Conservation (phyloP, 306 rosid species). For the Sphenostylis stenocarpa region DNA sequence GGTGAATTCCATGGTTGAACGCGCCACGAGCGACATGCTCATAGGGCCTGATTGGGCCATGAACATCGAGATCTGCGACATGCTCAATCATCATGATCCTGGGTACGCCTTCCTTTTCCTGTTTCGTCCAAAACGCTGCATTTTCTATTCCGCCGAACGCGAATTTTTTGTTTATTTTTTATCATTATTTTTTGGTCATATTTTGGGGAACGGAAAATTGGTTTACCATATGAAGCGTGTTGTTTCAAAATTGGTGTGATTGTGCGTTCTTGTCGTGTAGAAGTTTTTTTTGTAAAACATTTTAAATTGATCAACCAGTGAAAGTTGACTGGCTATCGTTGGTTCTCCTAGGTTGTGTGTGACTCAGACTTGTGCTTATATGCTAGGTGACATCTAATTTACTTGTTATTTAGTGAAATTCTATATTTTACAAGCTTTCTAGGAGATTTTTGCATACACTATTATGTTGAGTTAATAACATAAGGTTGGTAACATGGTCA, state of each 20-base stretch:
- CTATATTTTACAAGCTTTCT: background rate
- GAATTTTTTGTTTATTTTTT: background rate
- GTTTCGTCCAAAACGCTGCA: background rate
- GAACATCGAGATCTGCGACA: conserved; percentile 98
- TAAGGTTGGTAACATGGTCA: background rate
- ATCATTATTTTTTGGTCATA: background rate
- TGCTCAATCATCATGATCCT: conserved; percentile 88
- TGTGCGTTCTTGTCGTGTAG: conserved; percentile 13
- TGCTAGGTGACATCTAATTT: conserved; percentile 6
- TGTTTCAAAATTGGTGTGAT: background rate
- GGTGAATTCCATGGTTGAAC: conserved; percentile 94
- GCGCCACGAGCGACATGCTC: conserved; percentile 98
- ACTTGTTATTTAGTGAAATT: background rate
- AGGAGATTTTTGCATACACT: background rate
- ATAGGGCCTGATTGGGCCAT: conserved; percentile 99
- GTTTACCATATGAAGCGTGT: background rate
- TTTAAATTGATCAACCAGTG: background rate
- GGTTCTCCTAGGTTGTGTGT: background rate
- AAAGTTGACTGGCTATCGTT: background rate
- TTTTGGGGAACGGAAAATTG: background rate
- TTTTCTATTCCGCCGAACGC: background rate
- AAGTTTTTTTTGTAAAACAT: background rate
- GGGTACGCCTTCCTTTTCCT: conserved; percentile 52
- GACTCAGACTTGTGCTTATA: background rate
- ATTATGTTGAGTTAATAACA: background rate